These are phyloP conservation scores for Talaromyces ruber DNA, from an alignment of 495 filamentous ascomycete species.

Conservation along the genomic window DNA sequence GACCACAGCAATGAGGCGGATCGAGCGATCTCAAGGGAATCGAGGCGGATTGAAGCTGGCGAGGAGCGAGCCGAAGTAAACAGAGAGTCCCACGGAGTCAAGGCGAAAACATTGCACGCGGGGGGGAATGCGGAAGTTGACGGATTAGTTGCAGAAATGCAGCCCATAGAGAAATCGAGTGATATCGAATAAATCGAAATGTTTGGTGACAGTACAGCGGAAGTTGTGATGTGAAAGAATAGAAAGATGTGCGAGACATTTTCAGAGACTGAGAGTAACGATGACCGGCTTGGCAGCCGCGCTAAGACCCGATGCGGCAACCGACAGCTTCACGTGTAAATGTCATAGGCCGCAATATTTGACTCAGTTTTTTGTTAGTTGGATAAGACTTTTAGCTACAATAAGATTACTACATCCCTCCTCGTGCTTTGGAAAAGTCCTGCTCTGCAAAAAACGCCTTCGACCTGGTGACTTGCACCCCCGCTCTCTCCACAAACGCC, in stretches of 20 bases:
- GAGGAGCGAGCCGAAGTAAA: slow-evolving; percentile 10
- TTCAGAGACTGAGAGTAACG: background rate
- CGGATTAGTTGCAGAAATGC: slow-evolving; percentile 22
- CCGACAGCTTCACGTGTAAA: background rate
- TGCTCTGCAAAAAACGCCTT: slow-evolving; percentile 36
- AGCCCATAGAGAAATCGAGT: slow-evolving; percentile 26
- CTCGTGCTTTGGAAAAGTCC: slow-evolving; percentile 4
- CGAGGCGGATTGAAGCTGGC: slow-evolving; percentile 9
- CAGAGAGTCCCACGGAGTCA: slow-evolving; percentile 22
- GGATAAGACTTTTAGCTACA: background rate
- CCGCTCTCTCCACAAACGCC: slow-evolving; percentile 45
- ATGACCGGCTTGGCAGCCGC: background rate
- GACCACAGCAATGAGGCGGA: slow-evolving; percentile 10
- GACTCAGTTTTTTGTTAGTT: background rate
- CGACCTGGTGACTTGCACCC: slow-evolving; percentile 47
- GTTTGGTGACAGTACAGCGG: background rate
- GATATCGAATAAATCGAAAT: too few relatives aligned
- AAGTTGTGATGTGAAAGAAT: background rate
- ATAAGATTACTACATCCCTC: background rate
- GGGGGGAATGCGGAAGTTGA: slow-evolving; percentile 23
- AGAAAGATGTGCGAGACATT: background rate
- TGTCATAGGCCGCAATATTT: background rate
- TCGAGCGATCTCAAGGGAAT: slow-evolving; percentile 1
- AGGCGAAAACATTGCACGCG: background rate
- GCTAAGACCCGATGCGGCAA: background rate